These are phyloP conservation scores for Dovyalis caffra DNA, from an alignment of 345 rosid genomes.

Conservation along the genomic window DNA sequence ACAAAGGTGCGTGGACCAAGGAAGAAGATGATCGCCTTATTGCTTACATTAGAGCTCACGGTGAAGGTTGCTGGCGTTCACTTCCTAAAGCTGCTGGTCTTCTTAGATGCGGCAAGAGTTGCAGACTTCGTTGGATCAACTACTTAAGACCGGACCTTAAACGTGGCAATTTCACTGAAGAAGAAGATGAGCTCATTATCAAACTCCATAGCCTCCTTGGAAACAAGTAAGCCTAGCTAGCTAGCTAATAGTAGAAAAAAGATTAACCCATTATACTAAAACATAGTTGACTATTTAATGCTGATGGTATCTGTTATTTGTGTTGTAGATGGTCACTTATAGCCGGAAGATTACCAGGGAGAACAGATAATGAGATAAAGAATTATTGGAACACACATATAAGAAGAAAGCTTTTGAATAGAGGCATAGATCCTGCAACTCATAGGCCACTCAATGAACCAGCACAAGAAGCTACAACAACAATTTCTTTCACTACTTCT, in stretches of 20 bases:
- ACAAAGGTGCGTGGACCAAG: conserved; percentile 88
- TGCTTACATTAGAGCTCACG: conserved; percentile 66
- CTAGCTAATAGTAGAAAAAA: background rate
- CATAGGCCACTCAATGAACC: conserved; percentile 59
- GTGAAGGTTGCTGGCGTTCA: conserved; percentile 87
- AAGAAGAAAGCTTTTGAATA: conserved; percentile 70
- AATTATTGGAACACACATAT: conserved; percentile 90
- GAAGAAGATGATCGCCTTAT: conserved; percentile 79
- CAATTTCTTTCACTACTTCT: conserved; percentile 6
- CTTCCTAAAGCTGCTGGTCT: conserved; percentile 85
- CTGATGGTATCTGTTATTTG: background rate
- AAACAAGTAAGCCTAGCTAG: conserved; percentile 52
- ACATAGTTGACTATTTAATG: background rate
- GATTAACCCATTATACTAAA: background rate
- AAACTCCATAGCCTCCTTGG: conserved; percentile 76
- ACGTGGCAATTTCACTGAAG: conserved; percentile 73
- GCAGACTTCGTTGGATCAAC: conserved; percentile 84
- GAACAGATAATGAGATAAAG: conserved; percentile 84
- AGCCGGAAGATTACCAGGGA: conserved; percentile 76
- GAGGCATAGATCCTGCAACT: conserved; percentile 76
- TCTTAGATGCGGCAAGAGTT: conserved; percentile 74
- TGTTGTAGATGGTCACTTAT: conserved; percentile 70
- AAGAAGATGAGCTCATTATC: conserved; percentile 80
- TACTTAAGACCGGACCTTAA: conserved; percentile 77
- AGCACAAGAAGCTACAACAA: conserved; percentile 11